A percentile compares a stretch with the other conserved stretches of the same genome.
Conservation (phyloP, 768 basidiomycete species). For the Jaapia argillacea region DNA sequence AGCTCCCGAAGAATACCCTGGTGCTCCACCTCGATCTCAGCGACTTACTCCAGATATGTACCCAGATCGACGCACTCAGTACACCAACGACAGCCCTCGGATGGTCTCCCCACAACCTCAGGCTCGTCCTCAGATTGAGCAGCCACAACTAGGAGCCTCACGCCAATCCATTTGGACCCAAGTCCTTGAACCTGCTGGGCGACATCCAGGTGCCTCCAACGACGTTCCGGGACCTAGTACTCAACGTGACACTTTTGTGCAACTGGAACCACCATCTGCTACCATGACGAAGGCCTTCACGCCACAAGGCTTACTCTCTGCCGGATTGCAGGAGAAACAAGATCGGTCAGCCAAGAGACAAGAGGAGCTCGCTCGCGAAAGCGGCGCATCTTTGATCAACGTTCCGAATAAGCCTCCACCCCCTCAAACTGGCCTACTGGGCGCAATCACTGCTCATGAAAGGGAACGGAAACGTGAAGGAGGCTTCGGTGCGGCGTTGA, state of each 20-base stretch:
- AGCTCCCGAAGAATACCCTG: constrained; percentile 34
- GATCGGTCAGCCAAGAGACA: constrained; percentile 93
- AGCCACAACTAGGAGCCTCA: constrained; percentile 40
- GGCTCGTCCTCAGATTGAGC: constrained; percentile 44
- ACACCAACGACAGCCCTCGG: constrained; percentile 37
- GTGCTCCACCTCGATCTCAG: constrained; percentile 26
- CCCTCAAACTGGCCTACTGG: constrained; percentile 90
- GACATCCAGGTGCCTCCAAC: constrained; percentile 9
- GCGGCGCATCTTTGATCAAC: constrained; percentile 86
- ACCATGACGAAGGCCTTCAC: constrained; percentile 90
- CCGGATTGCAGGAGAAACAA: constrained; percentile 91
- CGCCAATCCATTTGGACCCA: constrained; percentile 83
- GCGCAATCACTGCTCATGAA: constrained; percentile 93
- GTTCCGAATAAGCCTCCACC: constrained; percentile 94
- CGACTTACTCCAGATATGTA: constrained; percentile 46
- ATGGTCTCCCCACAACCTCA: constrained; percentile 14
- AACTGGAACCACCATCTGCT: constrained; percentile 59
- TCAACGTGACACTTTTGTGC: constrained; percentile 52
- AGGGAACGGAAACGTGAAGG: constrained; percentile 91
- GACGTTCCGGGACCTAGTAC: constrained; percentile 25
- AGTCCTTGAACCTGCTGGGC: constrained; percentile 64
- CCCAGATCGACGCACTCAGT: constrained; percentile 41
- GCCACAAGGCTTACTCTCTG: constrained; percentile 88
- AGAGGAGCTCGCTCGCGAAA: constrained; percentile 88
- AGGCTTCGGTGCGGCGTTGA: constrained; percentile 88